These are phyloP conservation scores for Cryptosporidium andersoni DNA, from an alignment of 169 alveolate species.

Conservation along the genomic window DNA sequence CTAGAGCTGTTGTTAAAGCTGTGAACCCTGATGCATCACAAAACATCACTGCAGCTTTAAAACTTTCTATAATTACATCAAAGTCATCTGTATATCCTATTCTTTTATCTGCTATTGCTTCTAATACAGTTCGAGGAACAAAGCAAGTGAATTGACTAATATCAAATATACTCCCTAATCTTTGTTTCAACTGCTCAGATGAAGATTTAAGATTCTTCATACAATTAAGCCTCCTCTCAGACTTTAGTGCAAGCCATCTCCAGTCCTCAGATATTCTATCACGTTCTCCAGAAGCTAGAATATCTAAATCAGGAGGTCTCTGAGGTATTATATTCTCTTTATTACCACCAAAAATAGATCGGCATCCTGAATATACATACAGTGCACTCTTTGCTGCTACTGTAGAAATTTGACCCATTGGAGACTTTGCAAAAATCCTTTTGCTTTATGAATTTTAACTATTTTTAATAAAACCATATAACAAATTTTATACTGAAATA, in stretches of 20 bases:
- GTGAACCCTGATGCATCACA: conserved; percentile 86
- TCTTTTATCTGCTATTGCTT: conserved; percentile 80
- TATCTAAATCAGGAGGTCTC: conserved; percentile 68
- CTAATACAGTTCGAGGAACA: conserved; percentile 81
- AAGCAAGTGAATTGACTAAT: conserved; percentile 78
- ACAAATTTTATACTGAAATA: no score
- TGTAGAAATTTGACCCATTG: conserved; percentile 61
- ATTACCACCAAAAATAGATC: conserved; percentile 56
- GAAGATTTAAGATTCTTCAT: conserved; percentile 69
- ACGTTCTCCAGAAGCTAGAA: conserved; percentile 52
- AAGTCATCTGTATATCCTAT: conserved; percentile 79
- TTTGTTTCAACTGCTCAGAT: conserved; percentile 67
- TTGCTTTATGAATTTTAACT: background rate
- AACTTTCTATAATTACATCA: conserved; percentile 77
- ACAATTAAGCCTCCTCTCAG: conserved; percentile 76
- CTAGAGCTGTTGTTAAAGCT: conserved; percentile 81
- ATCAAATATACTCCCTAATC: conserved; percentile 74
- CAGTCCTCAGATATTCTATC: conserved; percentile 79
- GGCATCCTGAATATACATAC: conserved; percentile 50
- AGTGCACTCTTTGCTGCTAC: conserved; percentile 66
- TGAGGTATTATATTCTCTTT: conserved; percentile 50
- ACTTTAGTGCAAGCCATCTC: conserved; percentile 80
- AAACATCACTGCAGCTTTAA: conserved; percentile 82
- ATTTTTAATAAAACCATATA: no score
- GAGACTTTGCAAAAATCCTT: background rate